phyloP scores from a whole-genome alignment of 257 asterid genomes.

The Przewalskia tangutica region DNA sequence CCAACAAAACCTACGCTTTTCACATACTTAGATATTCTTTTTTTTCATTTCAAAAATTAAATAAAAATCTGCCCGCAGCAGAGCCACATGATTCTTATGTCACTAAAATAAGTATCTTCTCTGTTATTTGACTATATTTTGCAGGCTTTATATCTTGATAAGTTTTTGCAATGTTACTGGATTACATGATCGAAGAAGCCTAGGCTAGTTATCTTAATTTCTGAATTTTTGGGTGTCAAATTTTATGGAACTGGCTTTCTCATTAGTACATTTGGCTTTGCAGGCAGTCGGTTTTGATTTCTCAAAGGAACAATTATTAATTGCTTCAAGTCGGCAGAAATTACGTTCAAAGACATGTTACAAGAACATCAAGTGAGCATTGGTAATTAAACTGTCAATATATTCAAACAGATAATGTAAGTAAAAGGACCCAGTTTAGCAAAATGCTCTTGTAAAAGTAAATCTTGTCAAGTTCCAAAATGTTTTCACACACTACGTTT shows the following conservation, averaged over 20 bases:
- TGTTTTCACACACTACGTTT: neutral
- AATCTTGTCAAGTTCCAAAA: neutral
- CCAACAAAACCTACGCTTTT: too few relatives aligned
- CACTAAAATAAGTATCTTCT: too few relatives aligned
- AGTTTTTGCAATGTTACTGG: too few relatives aligned
- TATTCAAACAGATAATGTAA: slow-evolving; percentile 1
- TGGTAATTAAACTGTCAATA: slow-evolving; percentile 10
- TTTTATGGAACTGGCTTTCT: neutral
- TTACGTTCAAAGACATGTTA: slow-evolving; percentile 46
- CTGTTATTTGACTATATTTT: too few relatives aligned
- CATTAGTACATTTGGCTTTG: neutral
- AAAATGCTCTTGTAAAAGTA: neutral
- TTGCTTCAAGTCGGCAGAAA: slow-evolving; percentile 71
- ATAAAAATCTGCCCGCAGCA: too few relatives aligned
- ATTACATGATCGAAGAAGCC: neutral
- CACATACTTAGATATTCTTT: too few relatives aligned
- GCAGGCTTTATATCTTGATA: too few relatives aligned
- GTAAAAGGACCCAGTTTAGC: neutral
- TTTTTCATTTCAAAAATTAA: too few relatives aligned
- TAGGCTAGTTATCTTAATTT: slow-evolving; percentile 1
- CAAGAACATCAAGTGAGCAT: slow-evolving; percentile 72
- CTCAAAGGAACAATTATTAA: slow-evolving; percentile 60
- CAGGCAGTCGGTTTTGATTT: slow-evolving; percentile 87
- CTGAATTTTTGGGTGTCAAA: neutral
- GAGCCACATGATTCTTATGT: too few relatives aligned